Evolutionary conservation across 2,329 filamentous ascomycete genomes (phyloP), one percentile per base, ranked within the genome.

Genomic region (Pochonia chlamydosporia): DNA sequence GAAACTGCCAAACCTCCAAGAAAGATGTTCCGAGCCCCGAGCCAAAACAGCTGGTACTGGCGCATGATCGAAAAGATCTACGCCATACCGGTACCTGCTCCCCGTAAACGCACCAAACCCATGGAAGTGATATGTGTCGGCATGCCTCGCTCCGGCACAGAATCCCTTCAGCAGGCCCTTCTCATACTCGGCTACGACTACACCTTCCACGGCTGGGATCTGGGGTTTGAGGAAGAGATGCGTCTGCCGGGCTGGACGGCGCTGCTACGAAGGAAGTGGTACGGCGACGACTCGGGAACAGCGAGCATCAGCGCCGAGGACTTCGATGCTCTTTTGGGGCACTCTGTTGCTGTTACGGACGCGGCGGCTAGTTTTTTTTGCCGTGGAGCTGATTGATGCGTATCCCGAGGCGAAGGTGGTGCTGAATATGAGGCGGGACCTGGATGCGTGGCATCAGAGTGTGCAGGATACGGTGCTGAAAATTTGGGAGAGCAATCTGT

Each of bases 301-400:
- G 42, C 45, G 16, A 47, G 47, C 0, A 48, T 59, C 31, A 52
- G 52, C 9, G 35, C 35, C 8, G 35, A 8, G 8, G 35, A 37
- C 8, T 37, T 37, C 35, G 35, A 37, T 16, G 49, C 50, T 13
- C 23, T 63, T 7, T 42, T 63, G n/a, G 59, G 61, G 8, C 54
- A 61, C 47, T 49, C 47, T 4, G 56, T 55, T 0, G 71, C 71
- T 6, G 64, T 69, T 4, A 70, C 71, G 7, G 73, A 75, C 51
- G 54, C 63, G 2, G 65, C 72, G 2, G 64, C 63, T 3, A 63
- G 51, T 8, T 52, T 67, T 21, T 69, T 76, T 37, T n/a, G 66
- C 62, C 3, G 61, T 65, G 14, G 72, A 76, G 35, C 35, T 37
- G 8, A 37, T 37, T 16, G 35, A 37, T 7, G 35, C 35, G 35